Evolutionary conservation across 495 filamentous ascomycete genomes (phyloP).

Genomic region (Penicillium diatomitis): DNA sequence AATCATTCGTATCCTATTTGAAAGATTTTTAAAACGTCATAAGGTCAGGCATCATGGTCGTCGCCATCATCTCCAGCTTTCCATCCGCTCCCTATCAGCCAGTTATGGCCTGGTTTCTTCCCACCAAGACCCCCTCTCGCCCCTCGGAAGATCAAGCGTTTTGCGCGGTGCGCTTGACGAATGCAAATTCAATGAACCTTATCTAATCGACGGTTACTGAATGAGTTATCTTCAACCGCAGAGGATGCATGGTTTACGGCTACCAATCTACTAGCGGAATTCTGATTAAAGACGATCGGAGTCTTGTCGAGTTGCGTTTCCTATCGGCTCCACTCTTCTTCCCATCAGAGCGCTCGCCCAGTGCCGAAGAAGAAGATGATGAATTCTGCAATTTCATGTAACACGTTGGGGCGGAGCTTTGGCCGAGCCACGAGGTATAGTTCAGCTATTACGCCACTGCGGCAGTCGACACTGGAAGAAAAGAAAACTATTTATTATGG

Average conservation of each 20-base stretch:
- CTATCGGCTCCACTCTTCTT: neutral
- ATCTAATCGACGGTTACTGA: neutral
- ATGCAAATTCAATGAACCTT: neutral
- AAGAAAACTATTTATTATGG: neutral
- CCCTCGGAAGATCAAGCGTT: no score
- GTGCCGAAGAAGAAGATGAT: slow-evolving; percentile 1
- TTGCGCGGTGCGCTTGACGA: neutral
- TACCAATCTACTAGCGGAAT: slow-evolving; percentile 7
- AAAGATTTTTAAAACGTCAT: no score
- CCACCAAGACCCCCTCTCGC: no score
- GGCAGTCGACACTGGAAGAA: slow-evolving; percentile 1
- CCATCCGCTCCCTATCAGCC: neutral
- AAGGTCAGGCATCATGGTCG: neutral
- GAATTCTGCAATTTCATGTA: slow-evolving; percentile 1
- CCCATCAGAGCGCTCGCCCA: neutral
- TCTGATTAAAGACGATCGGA: neutral
- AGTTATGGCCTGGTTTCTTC: neutral
- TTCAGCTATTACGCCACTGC: no score
- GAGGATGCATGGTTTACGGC: slow-evolving; percentile 9
- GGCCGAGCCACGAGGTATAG: neutral
- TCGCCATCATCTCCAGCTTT: slow-evolving; percentile 1
- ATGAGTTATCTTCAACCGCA: neutral
- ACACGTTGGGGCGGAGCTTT: neutral
- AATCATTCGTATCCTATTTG: no score
- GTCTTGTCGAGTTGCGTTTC: slow-evolving; percentile 1